Base-by-base conservation (phyloP, 2,329 filamentous ascomycete genomes). In the Paecilomyces dactylethromorphus region DNA sequence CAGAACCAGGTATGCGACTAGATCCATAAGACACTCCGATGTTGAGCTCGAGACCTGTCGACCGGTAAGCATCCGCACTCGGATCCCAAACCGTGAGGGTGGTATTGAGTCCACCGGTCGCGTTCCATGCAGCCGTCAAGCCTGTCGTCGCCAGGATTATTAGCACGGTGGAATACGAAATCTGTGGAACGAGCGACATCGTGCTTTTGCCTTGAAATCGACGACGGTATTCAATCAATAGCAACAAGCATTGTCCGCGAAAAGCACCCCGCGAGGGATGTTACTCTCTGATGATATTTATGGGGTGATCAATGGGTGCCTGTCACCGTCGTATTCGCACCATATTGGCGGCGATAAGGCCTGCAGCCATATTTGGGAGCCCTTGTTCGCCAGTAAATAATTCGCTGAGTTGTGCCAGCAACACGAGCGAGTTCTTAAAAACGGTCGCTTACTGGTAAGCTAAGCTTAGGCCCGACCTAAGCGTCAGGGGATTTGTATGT, bases 131-230 rank as follows among this genome's bases (percentile, higher is more conserved):
- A 2, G 12, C 15, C 21, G 53, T 35, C 26, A 31, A 29, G 13
- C 29, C 26, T 7, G 50, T 8, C 21, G 50, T 52, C 12, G 50
- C 21, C 13, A 52, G 50, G 21, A 52, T 24, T 13, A 52, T 24
- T 11, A 52, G 50, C 50, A 52, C 50, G 3, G 50, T 24, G 11
- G 26, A 52, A n/a, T 5, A 3, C 12, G 50, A 45, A 18, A 45
- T 26, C n/a, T 22, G 50, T 45, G 35, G 8, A 15, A 18, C 3
- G 35, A 26, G 22, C 18, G 50, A 52, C 50, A 88, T 52, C 22
- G 15, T 52, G 50, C 39, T n/a, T 45, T 39, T 18, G 18, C 6
- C 39, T 10, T 2, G 13, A 45, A 45, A 39, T 39, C 13, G 39
- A 45, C 6, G n/a, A 18, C 39, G 7, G 15, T 8, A 45, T 45